Conservation (phyloP, 441 rosid genomes). For the Croton laevigatus region DNA sequence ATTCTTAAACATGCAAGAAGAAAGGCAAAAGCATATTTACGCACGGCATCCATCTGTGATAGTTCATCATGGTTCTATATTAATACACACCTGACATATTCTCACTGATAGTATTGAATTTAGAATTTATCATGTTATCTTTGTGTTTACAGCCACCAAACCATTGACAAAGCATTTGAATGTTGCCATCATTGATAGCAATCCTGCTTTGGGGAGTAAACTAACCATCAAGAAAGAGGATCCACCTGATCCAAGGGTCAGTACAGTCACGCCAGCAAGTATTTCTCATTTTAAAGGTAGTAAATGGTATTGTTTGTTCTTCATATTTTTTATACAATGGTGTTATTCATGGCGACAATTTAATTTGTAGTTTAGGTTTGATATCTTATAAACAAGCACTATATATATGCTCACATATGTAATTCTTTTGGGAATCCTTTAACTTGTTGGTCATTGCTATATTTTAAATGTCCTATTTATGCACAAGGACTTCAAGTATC, state of each 20-base stretch:
- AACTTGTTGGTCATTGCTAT: not conserved
- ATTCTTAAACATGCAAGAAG: not conserved
- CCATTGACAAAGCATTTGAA: slow-evolving; percentile 87
- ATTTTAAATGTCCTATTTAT: not conserved
- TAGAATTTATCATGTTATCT: slow-evolving; percentile 9
- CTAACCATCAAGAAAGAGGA: slow-evolving; percentile 52
- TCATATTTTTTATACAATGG: not conserved
- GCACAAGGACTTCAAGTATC: not conserved
- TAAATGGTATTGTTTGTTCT: slow-evolving; percentile 6
- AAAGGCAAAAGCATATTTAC: not conserved
- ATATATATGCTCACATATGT: not conserved
- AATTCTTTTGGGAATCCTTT: not conserved
- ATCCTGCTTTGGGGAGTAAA: slow-evolving; percentile 66
- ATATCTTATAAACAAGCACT: not conserved
- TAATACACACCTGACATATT: slow-evolving; percentile 3
- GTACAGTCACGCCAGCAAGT: slow-evolving; percentile 87
- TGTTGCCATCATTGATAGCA: slow-evolving; percentile 83
- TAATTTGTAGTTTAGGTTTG: slow-evolving; percentile 3
- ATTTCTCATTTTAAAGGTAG: slow-evolving; percentile 79
- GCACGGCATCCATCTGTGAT: not conserved
- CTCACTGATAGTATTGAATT: slow-evolving; percentile 1
- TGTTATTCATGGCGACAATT: not conserved
- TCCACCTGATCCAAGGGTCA: slow-evolving; percentile 91
- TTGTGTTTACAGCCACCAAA: slow-evolving; percentile 60
- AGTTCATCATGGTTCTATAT: not conserved